Base-by-base conservation (phyloP, 2,329 filamentous ascomycete species). In the Myriangium duriaei region DNA sequence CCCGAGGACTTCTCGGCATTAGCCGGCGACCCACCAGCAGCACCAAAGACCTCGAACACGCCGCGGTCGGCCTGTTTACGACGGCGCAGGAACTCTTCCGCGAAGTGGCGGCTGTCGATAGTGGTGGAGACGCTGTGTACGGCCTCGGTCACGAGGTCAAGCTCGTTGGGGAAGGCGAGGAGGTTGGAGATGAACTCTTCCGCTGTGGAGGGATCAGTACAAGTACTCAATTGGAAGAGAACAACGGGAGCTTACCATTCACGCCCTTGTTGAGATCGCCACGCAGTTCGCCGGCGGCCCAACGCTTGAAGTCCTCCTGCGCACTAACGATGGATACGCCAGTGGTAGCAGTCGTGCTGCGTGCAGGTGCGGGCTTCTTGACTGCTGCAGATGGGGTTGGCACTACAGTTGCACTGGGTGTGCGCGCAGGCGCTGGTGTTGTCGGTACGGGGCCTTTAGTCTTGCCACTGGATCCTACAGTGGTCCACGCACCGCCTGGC, bases 41-140 rank as follows among this genome's bases (percentile, higher is more conserved):
- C 47, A 19, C 49, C 42, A 19, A 43, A 42, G 39, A 81, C 79
- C 57, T 86, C 81, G 12, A 93, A 69, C 29, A 95, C 73, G 28
- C 91, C 91, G 65, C 87, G 91, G 49, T 96, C 88, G 1, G 91
- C 88, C 1, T 92, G 74, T 68, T 82, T 92, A 63, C 87, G 88
- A 51, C 88, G 86, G 21, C 87, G 81, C 42, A 96, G 74, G 54
- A 91, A 98, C 58, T 98, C 91, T 42, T 93, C 83, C 0, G 85
- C 86, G 54, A 96, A 96, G 53, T 92, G 85, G 34, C 82, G 81
- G 1, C 84, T 86, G 53, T 98, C 86, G 60, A 98, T 83, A 1
- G 87, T 92, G 51, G 79, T 81, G 2, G 84, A 92, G 56, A 76
- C 81, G 42, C 76, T 75, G 60, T 96, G 94, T 14, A 96, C 81